Percentiles rank a stretch among this genome's conserved stretches.
phyloP scores from a whole-genome alignment of 129 eudicot genomes.

The Mikania micrantha region DNA sequence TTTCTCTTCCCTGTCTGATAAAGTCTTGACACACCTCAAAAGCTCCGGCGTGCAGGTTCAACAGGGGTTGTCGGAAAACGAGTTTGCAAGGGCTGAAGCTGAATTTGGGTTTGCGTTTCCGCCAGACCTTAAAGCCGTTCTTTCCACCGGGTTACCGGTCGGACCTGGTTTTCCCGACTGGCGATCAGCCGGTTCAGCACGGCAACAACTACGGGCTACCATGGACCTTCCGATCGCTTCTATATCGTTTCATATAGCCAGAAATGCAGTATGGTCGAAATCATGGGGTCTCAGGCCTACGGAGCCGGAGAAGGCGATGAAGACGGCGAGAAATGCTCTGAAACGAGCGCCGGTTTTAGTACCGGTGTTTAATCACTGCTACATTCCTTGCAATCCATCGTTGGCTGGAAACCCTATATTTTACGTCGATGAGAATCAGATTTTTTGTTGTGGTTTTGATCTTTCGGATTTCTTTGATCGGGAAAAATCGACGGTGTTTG shows the following conservation, averaged over 20 bases:
- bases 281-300: conserved; percentile 79
- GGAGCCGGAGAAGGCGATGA: conserved; percentile 81
- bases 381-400: conserved; percentile 78
- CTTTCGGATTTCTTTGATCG: conserved; percentile 73
- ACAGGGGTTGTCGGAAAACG: conserved; percentile 58
- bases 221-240: conserved; percentile 82
- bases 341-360: conserved; percentile 73
- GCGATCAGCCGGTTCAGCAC: conserved; percentile 60
- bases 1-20: conserved; percentile 72
- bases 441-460: conserved; percentile 87
- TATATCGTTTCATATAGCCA: conserved; percentile 69
- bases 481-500: conserved; percentile 39
- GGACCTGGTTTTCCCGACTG: conserved; percentile 97
- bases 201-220: conserved; percentile 62
- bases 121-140: conserved; percentile 80
- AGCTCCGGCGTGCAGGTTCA: conserved; percentile 48
- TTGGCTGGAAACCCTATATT: conserved; percentile 90
- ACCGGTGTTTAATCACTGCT: conserved; percentile 81
- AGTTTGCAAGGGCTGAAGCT: conserved; percentile 78
- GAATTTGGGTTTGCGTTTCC: conserved; percentile 93
- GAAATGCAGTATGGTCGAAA: conserved; percentile 74
- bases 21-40: conserved; percentile 57
- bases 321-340: conserved; percentile 63
- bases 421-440: conserved; percentile 73
- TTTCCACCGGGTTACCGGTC: conserved; percentile 66